Conservation (phyloP, 208 protist species). For the Crithidia acanthocephali region DNA sequence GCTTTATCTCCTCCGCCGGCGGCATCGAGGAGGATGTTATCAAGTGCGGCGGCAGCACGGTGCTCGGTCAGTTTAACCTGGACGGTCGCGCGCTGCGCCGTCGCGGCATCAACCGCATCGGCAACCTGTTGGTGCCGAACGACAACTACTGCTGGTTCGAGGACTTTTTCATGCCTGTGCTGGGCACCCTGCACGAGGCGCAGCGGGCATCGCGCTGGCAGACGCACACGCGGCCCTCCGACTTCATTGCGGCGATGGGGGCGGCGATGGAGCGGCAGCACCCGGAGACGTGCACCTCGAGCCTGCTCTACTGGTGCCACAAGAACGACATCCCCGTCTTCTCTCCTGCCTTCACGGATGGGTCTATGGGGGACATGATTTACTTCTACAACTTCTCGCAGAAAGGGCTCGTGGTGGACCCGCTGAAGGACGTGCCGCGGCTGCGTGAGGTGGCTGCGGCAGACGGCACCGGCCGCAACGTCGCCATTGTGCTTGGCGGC, state of each 20-base stretch:
- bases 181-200: slow-evolving; percentile 92
- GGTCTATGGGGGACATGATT: slow-evolving; percentile 99
- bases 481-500: slow-evolving; percentile 79
- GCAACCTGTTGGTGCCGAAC: slow-evolving; percentile 99
- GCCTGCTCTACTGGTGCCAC: slow-evolving; percentile 98
- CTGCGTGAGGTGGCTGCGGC: slow-evolving; percentile 42
- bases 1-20: slow-evolving; percentile 98
- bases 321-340: slow-evolving; percentile 99
- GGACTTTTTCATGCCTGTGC: slow-evolving; percentile 99
- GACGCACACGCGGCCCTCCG: slow-evolving; percentile 93
- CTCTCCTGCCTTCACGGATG: slow-evolving; percentile 99
- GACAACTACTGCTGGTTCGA: slow-evolving; percentile 99
- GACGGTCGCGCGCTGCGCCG: slow-evolving; percentile 90
- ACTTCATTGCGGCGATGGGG: slow-evolving; percentile 97
- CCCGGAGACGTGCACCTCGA: slow-evolving; percentile 94
- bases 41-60: slow-evolving; percentile 97
- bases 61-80: slow-evolving; percentile 95
- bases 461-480: slow-evolving; percentile 30
- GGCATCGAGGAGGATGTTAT: slow-evolving; percentile 99
- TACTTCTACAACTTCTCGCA: slow-evolving; percentile 99
- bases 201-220: slow-evolving; percentile 83
- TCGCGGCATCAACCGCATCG: slow-evolving; percentile 98
- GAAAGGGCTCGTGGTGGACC: slow-evolving; percentile 97
- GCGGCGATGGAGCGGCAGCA: slow-evolving; percentile 70
- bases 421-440: slow-evolving; percentile 85